Evolutionary conservation across 768 basidiomycete genomes (phyloP).

Genomic region (Suillus cothurnatus): DNA sequence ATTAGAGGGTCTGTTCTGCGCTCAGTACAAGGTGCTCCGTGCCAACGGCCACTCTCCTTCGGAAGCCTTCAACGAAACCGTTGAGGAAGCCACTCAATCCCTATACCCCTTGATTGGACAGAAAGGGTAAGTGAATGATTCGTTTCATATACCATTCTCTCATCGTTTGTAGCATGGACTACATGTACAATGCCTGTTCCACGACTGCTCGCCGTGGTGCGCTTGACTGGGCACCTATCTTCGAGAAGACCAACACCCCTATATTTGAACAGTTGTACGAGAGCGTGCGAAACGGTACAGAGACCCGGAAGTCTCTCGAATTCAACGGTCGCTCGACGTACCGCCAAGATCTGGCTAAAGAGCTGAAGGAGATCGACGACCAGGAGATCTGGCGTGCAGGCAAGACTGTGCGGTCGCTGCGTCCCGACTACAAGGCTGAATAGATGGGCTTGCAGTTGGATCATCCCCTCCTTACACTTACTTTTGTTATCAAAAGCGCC

Average conservation of each 20-base stretch:
- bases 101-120: slow-evolving; percentile 96
- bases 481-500: slow-evolving; percentile 22
- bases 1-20: slow-evolving; percentile 95
- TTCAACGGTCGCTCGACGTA: slow-evolving; percentile 94
- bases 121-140: slow-evolving; percentile 67
- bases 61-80: slow-evolving; percentile 99
- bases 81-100: slow-evolving; percentile 98
- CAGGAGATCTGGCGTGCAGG: slow-evolving; percentile 99
- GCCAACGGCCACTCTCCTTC: slow-evolving; percentile 96
- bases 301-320: slow-evolving; percentile 96
- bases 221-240: slow-evolving; percentile 98
- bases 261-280: slow-evolving; percentile 95
- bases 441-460: slow-evolving; percentile 23
- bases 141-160: neutral
- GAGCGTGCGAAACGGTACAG: slow-evolving; percentile 92
- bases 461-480: slow-evolving; percentile 4
- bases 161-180: slow-evolving; percentile 76
- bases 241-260: slow-evolving; percentile 92
- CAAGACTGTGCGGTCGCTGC: slow-evolving; percentile 89
- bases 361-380: slow-evolving; percentile 92
- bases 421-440: slow-evolving; percentile 81
- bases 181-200: slow-evolving; percentile 99
- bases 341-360: slow-evolving; percentile 88
- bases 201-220: slow-evolving; percentile 99
- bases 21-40: slow-evolving; percentile 97